phyloP scores from a whole-genome alignment of 2,329 filamentous ascomycete genomes.

The Thelonectria olida region DNA sequence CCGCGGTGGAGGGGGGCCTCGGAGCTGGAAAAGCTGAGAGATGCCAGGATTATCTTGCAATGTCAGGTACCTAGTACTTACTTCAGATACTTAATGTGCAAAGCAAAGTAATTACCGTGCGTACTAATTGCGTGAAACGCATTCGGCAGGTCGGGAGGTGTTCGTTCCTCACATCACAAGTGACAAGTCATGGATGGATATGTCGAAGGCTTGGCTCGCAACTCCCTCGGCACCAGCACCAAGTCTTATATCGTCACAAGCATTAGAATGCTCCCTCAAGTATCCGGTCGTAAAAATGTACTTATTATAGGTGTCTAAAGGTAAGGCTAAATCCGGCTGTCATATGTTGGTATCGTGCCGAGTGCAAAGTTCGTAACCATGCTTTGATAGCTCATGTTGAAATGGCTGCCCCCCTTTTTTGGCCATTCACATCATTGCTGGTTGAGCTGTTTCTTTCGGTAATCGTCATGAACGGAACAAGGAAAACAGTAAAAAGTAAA shows the following conservation, averaged over 20 bases:
- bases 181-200: too few species aligned
- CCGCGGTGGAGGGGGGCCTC: constrained; percentile 1
- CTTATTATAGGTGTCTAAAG: constrained; percentile 21
- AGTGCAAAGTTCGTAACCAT: constrained; percentile 24
- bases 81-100: too few species aligned
- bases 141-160: neutral
- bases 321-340: constrained; percentile 17
- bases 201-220: too few species aligned
- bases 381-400: constrained; percentile 47
- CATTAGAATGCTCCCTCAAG: too few species aligned
- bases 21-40: neutral
- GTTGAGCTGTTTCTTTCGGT: constrained; percentile 36
- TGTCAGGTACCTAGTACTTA: too few species aligned
- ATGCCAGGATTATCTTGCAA: constrained; percentile 6
- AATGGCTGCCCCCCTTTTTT: constrained; percentile 37
- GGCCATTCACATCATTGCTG: constrained; percentile 35
- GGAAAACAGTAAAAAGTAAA: constrained; percentile 8
- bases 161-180: too few species aligned
- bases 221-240: too few species aligned
- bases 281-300: constrained; percentile 7
- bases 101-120: too few species aligned
- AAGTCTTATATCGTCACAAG: too few species aligned
- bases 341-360: constrained; percentile 19
- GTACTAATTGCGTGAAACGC: neutral
- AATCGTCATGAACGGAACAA: constrained; percentile 30